phyloP scores from a whole-genome alignment of 2,329 filamentous ascomycete genomes.

The Amesomyces nigricolor region DNA sequence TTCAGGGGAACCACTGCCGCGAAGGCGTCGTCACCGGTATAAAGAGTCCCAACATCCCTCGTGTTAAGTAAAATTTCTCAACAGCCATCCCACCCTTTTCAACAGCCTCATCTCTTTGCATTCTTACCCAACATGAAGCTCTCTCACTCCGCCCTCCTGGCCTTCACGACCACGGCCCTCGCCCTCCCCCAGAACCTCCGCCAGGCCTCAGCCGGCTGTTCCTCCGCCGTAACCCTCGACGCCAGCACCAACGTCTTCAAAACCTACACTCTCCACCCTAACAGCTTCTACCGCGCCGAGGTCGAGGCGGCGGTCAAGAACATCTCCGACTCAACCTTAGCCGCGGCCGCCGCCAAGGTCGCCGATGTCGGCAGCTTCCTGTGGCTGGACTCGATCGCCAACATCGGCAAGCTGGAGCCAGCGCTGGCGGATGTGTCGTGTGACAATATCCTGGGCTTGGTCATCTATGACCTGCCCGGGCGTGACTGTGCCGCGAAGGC shows the following conservation, averaged over 20 bases:
- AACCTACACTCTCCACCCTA: constrained; percentile 37
- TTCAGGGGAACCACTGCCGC: constrained; percentile 7
- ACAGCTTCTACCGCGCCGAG: constrained; percentile 36
- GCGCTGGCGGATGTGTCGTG: constrained; percentile 34
- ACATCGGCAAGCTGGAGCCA: constrained; percentile 35
- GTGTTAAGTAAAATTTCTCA: background rate
- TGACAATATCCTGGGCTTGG: constrained; percentile 40
- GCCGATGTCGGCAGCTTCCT: constrained; percentile 38
- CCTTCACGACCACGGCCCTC: constrained; percentile 33
- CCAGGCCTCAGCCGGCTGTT: constrained; percentile 30
- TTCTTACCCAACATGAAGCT: constrained; percentile 33
- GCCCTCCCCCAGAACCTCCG: constrained; percentile 30
- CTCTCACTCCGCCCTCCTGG: constrained; percentile 32
- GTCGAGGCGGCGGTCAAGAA: constrained; percentile 32
- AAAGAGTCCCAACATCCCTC: constrained; percentile 23
- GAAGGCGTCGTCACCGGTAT: constrained; percentile 20
- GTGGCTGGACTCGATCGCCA: constrained; percentile 37
- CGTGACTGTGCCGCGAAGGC: constrained; percentile 59
- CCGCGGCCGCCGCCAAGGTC: constrained; percentile 31
- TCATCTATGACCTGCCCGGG: constrained; percentile 59
- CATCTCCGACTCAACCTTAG: constrained; percentile 30
- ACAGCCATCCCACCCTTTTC: constrained; percentile 15
- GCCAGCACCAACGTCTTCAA: constrained; percentile 35
- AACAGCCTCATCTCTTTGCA: background rate
- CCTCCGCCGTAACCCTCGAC: constrained; percentile 35